These are phyloP conservation scores for Crepidotus variabilis DNA, from an alignment of 768 basidiomycete genomes.

Conservation along the genomic window DNA sequence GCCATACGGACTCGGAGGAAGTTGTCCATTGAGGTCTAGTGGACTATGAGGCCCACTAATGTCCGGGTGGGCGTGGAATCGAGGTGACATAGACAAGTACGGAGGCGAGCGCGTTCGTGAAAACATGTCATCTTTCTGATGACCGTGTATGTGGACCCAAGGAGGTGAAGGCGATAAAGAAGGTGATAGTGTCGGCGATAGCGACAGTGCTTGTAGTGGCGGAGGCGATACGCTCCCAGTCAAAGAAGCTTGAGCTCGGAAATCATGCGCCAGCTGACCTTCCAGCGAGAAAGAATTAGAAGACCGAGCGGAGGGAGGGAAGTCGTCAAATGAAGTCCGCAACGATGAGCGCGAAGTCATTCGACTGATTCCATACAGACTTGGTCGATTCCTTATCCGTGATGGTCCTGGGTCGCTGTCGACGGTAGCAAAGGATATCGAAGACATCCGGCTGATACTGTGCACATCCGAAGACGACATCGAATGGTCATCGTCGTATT, in stretches of 20 bases:
- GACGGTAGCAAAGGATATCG: conserved; percentile 78
- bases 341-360: conserved; percentile 77
- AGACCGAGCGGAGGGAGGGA: conserved; percentile 67
- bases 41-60: conserved; percentile 36
- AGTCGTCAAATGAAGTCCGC: conserved; percentile 72
- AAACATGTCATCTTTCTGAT: conserved; percentile 28
- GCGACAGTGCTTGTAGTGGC: conserved; percentile 68
- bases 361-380: conserved; percentile 63
- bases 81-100: conserved; percentile 33
- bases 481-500: conserved; percentile 88
- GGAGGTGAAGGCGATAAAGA: conserved; percentile 44
- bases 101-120: conserved; percentile 35
- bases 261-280: conserved; percentile 72
- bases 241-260: conserved; percentile 62
- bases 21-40: conserved; percentile 50
- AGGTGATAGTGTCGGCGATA: conserved; percentile 62
- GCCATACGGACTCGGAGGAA: conserved; percentile 41
- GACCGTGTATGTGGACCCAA: conserved; percentile 49
- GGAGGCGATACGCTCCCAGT: conserved; percentile 72
- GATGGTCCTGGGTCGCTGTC: conserved; percentile 85
- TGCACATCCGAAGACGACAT: conserved; percentile 87
- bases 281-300: conserved; percentile 80
- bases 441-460: conserved; percentile 69
- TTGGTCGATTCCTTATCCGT: conserved; percentile 58
- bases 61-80: conserved; percentile 30